Evolutionary conservation across 352 stramenopile species (phyloP).

Genomic region (Halophytophthora batemanensis): DNA sequence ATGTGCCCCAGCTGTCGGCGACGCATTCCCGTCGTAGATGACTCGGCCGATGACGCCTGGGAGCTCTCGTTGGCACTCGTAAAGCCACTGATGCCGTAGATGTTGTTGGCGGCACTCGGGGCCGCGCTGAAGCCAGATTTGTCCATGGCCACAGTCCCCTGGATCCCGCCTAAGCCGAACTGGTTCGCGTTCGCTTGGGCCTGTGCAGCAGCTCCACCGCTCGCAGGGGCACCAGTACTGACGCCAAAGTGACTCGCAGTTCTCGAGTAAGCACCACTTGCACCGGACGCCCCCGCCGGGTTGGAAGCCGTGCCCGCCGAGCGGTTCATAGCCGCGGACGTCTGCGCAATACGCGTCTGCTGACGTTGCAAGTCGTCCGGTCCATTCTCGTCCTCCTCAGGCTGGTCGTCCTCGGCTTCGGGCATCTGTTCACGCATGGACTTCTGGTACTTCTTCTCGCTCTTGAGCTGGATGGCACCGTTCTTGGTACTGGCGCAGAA

Average conservation of each 20-base stretch:
- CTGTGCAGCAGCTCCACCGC: constrained; percentile 20
- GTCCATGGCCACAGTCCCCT: not conserved
- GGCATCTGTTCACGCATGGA: constrained; percentile 34
- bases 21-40: constrained; percentile 13
- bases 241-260: constrained; percentile 7
- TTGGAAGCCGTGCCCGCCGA: constrained; percentile 22
- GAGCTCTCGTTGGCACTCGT: constrained; percentile 26
- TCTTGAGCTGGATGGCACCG: constrained; percentile 83
- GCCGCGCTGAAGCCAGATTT: not conserved
- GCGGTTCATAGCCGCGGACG: constrained; percentile 28
- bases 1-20: constrained; percentile 16
- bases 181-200: constrained; percentile 24
- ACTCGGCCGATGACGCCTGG: constrained; percentile 15
- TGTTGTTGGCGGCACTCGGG: constrained; percentile 10
- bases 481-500: constrained; percentile 79
- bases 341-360: constrained; percentile 60
- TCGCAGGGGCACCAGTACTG: constrained; percentile 11
- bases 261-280: constrained; percentile 22
- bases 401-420: constrained; percentile 22
- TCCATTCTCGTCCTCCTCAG: constrained; percentile 23
- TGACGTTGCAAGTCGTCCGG: constrained; percentile 49
- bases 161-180: constrained; percentile 29
- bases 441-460: constrained; percentile 70
- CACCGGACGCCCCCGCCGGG: constrained; percentile 17
- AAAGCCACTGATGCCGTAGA: constrained; percentile 29